Percentiles rank a stretch among this genome's conserved stretches.
phyloP scores from a whole-genome alignment of 2,329 filamentous ascomycete species.

The Trichophyton verrucosum region DNA sequence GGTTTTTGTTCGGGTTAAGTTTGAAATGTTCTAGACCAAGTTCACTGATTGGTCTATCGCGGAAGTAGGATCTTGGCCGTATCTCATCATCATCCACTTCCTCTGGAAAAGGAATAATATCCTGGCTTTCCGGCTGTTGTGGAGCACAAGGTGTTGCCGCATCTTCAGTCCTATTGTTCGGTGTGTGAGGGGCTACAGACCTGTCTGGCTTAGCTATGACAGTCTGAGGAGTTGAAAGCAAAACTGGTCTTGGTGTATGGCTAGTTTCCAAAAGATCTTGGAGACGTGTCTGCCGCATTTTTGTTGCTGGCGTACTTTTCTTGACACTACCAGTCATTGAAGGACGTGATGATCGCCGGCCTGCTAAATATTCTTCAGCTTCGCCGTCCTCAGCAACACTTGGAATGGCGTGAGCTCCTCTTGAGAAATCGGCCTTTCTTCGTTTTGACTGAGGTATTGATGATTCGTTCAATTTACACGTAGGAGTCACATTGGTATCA shows the following conservation, averaged over 20 bases:
- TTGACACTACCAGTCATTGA: background rate
- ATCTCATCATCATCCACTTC: background rate
- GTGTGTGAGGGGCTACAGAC: background rate
- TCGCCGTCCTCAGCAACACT: slow-evolving; percentile 41
- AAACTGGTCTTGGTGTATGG: slow-evolving; percentile 9
- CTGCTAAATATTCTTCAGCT: slow-evolving; percentile 10
- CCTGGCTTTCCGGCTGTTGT: background rate
- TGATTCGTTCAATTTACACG: slow-evolving; percentile 8
- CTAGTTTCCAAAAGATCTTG: slow-evolving; percentile 19
- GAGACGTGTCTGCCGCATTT: slow-evolving; percentile 18
- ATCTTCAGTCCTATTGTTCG: background rate
- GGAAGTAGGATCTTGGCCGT: slow-evolving; percentile 32
- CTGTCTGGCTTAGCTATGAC: background rate
- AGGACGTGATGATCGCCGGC: background rate
- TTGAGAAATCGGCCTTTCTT: slow-evolving; percentile 24
- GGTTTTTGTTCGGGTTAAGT: slow-evolving; percentile 60
- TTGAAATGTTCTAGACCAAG: slow-evolving; percentile 65
- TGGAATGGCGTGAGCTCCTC: slow-evolving; percentile 28
- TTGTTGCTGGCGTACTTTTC: background rate
- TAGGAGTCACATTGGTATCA: slow-evolving; percentile 19
- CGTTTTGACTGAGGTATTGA: slow-evolving; percentile 19
- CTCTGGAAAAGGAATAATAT: background rate
- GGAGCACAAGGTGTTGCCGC: background rate
- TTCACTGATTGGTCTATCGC: slow-evolving; percentile 44
- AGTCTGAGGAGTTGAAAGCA: slow-evolving; percentile 7